Evolutionary conservation across 495 filamentous ascomycete genomes (phyloP), one percentile per base, ranked within the genome.

Genomic region (Cudoniella acicularis): DNA sequence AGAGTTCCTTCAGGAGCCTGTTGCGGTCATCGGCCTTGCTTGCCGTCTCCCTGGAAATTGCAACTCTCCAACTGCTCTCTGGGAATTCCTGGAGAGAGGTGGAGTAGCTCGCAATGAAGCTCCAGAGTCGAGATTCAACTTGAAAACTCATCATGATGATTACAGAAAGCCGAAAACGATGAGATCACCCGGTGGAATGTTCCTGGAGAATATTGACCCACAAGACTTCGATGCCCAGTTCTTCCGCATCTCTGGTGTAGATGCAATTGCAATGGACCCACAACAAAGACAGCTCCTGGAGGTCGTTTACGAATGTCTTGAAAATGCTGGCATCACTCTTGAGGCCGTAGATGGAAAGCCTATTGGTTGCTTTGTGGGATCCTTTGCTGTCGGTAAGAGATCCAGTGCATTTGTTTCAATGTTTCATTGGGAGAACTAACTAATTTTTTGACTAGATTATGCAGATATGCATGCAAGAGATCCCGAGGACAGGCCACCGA

Each of bases 21-120:
- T 85, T 52, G 84, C 83, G n/a, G 75, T 87, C 25, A 67, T 85
- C 52, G 83, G 84, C 26, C 75, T 85, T 69, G 77, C 75, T 22
- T 85, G 79, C 53, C 78, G 82, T 30, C 81, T 87, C 56, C 83
- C 85, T 9, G 83, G 77, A 9, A 75, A 78, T 56, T 75, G 75
- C 50, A 74, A 72, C 43, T 74, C 64, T 60, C 76, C 79, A 18
- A 69, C 72, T 40, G 73, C 69, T 43, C 75, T 87, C 53, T 88
- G 83, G 83, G 65, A 85, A 24, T 73, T 87, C 61, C 62, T 83
- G 21, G 20, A 48, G 13, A 10, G 40, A 17, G 49, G 56, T 4
- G 49, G 57, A 1, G 51, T 56, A 4, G 46, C 51, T 11, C 8
- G 10, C 70, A 76, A 43, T 73, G 41, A 57, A 17, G 22, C 84